Evolutionary conservation across 495 filamentous ascomycete species (phyloP).

Genomic region (Neurospora intermedia): DNA sequence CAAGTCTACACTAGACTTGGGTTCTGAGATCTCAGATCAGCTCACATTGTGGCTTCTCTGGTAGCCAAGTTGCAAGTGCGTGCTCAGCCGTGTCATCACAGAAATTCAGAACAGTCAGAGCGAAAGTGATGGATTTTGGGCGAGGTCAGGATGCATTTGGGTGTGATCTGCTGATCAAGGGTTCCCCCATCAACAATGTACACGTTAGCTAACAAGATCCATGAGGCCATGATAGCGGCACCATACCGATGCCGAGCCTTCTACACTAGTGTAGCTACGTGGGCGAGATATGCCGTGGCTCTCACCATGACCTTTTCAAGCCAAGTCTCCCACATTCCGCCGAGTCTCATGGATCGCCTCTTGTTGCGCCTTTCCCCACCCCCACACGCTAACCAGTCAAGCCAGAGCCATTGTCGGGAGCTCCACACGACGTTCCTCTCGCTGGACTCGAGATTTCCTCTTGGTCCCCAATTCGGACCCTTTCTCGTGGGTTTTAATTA

Average conservation of each 20-base stretch:
- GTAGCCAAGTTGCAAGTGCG: not conserved
- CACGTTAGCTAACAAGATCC: not conserved
- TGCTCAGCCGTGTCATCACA: not conserved
- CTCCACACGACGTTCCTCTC: not conserved
- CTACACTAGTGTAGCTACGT: not conserved
- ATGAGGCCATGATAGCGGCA: not conserved
- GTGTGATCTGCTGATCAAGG: not conserved
- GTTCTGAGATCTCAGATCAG: not conserved
- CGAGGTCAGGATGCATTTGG: not conserved
- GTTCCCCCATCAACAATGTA: not conserved
- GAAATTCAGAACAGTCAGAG: not conserved
- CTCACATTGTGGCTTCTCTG: not conserved
- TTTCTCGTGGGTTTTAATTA: not conserved
- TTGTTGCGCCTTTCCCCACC: not conserved
- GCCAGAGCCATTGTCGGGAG: not conserved
- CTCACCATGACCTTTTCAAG: not conserved
- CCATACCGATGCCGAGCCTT: not conserved
- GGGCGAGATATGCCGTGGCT: not conserved
- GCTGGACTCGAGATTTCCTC: not conserved
- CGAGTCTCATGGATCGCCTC: not conserved
- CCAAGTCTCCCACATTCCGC: not conserved
- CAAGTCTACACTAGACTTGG: not conserved
- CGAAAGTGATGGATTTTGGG: not conserved
- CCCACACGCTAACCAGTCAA: not conserved
- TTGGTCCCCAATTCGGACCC: not conserved